Percentiles rank a stretch among this genome's conserved stretches.
These are phyloP conservation scores for Tephrocybe sp. DNA, from an alignment of 768 basidiomycete genomes.

Conservation along the genomic window DNA sequence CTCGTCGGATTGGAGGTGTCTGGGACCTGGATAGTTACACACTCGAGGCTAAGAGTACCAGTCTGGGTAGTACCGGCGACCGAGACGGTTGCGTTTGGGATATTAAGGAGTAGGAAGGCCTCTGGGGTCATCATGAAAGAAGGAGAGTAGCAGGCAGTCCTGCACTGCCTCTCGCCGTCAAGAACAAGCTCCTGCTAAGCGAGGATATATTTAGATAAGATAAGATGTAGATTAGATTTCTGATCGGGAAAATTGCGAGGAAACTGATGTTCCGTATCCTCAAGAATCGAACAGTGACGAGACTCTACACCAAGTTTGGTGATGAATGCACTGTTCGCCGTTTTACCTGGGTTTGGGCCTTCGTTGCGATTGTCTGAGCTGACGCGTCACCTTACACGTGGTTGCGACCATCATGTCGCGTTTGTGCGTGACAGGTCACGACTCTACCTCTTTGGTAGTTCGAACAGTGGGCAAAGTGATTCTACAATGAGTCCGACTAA, in stretches of 20 bases:
- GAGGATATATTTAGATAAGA: slow-evolving; percentile 18
- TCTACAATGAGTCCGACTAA: slow-evolving; percentile 6
- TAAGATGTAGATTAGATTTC: slow-evolving; percentile 1
- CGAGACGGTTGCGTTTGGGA: slow-evolving; percentile 47
- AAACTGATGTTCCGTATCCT: too few species aligned
- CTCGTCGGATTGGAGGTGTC: slow-evolving; percentile 32
- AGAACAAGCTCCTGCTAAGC: neutral
- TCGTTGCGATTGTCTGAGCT: neutral
- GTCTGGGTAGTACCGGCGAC: slow-evolving; percentile 30
- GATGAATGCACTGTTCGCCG: too few species aligned
- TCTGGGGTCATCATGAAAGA: slow-evolving; percentile 27
- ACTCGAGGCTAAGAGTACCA: slow-evolving; percentile 58
- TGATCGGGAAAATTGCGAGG: too few species aligned
- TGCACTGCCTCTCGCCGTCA: slow-evolving; percentile 4
- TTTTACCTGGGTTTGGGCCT: neutral
- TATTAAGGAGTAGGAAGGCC: slow-evolving; percentile 55
- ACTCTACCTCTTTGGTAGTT: slow-evolving; percentile 1
- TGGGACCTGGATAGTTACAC: slow-evolving; percentile 51
- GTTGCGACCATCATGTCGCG: neutral
- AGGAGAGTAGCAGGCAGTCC: neutral
- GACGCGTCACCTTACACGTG: neutral
- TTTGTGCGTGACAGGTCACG: slow-evolving; percentile 6
- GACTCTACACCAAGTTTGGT: too few species aligned
- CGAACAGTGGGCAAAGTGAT: neutral
- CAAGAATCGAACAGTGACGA: neutral